Evolutionary conservation across 179 eudicot species (phyloP), one percentile per base, ranked within the genome.

Genomic region (Gypsophila paniculata): DNA sequence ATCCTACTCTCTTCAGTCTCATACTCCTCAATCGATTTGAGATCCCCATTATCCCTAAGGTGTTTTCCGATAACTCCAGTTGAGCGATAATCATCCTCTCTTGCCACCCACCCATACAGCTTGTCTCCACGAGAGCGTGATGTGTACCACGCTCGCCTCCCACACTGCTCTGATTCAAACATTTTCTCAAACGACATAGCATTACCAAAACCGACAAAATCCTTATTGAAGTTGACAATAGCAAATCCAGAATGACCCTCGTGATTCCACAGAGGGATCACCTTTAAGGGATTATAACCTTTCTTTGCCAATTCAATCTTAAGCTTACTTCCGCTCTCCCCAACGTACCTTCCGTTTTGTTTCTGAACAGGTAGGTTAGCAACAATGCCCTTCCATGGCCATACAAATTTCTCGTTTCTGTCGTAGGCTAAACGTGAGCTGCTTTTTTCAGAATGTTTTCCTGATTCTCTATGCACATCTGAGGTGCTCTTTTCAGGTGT

Each of bases 381-480:
- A 18, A 89, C 71, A 48, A 90, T 63, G 46, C 94, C 96, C 77
- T 78, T 77, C 89, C 94, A 80, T 46, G 83, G 90, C 82, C 82
- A 82, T 19, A 82, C 90, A 73, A 71, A 82, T 10, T 82, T 78
- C 52, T 80, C 85, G 61, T 22, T 71, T 19, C 51, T 68, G 39
- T 81, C 77, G n/a, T 8, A 49, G 1, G n/a, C 38, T 26, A 8
- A 32, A 21, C 59, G 74, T 15, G 72, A 57, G 23, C 15, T 53
- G 21, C 65, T 61, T 51, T 32, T 74, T 46, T 66, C 60, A 11
- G 70, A 53, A 19, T 69, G 7, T 19, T 38, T 34, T 9, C 6
- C 6, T 10, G 54, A 15, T 34, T 6, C 59, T 68, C 54, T 59
- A 48, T 38, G 62, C 53, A 22, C 14, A 38, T 60, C 17, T 7